Evolutionary conservation across 2,329 filamentous ascomycete species (phyloP), one percentile per base, ranked within the genome.

Genomic region (Trichoderma simmonsii): DNA sequence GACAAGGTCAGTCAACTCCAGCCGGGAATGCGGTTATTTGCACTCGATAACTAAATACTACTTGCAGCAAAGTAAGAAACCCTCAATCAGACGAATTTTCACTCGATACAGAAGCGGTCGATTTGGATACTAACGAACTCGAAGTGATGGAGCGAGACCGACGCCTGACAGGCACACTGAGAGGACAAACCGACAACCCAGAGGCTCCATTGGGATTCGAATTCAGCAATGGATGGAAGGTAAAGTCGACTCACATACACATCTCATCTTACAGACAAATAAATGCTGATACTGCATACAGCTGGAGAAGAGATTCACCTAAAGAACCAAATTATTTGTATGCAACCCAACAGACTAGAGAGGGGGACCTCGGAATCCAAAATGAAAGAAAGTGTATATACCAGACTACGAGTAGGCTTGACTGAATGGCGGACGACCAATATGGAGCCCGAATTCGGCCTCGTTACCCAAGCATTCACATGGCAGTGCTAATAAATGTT

Each of bases 91-190:
- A 59, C 21, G 15, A n/a, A 9, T 3, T n/a, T 12, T 11, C 9
- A 12, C 6, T 51, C 21, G 5, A n/a, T 39, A 6, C 8, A 61
- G 24, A 15, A 9, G 2, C 32, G 30, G 48, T 30, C 21, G 48
- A 36, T 24, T 14, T 7, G 60, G 11, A 60, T 56, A 21, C 60
- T 71, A 14, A 70, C 67, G 43, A 36, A n/a, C 39, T 43, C 73
- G 32, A 69, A 91, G 89, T 91, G 89, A 90, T 91, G 88, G 85
- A 89, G 71, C 88, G 89, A 77, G 89, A 91, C 76, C 84, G 85
- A 73, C 85, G 89, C 78, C 83, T 91, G 73, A 91, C 89, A 8
- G 89, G 89, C 60, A 83, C 81, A 61, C 76, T 89, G 73, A 84
- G 89, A 79, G 89, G 89, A 48, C 89, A 91, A 77, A 85, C 82